Evolutionary conservation across 352 stramenopile genomes (phyloP).

Genomic region (Globisporangium polare): DNA sequence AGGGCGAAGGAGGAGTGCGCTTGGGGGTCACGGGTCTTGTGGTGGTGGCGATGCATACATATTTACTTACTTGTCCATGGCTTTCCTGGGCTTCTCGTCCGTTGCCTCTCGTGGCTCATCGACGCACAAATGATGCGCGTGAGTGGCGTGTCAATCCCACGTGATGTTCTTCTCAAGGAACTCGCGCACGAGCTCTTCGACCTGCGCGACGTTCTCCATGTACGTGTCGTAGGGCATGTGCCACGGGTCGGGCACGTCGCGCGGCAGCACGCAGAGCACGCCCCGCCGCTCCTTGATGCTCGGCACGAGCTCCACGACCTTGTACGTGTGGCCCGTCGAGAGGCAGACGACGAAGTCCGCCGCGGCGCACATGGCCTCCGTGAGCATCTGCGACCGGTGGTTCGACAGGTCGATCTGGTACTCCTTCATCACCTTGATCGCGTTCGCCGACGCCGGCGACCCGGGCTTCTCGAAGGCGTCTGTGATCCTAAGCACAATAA

Average conservation of each 20-base stretch:
- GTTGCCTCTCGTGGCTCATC: not conserved
- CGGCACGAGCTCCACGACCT: constrained; percentile 64
- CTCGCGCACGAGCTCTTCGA: constrained; percentile 70
- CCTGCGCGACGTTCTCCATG: constrained; percentile 73
- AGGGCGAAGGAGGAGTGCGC: too few species aligned
- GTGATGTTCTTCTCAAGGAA: constrained; percentile 66
- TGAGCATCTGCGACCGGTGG: constrained; percentile 67
- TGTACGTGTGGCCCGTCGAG: constrained; percentile 54
- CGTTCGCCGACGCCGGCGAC: constrained; percentile 56
- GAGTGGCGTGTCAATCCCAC: constrained; percentile 16
- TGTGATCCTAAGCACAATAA: constrained; percentile 41
- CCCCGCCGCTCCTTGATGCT: constrained; percentile 47
- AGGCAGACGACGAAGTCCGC: constrained; percentile 77
- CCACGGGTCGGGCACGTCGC: constrained; percentile 75
- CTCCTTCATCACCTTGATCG: constrained; percentile 65
- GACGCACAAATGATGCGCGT: not conserved
- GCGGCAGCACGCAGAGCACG: constrained; percentile 52
- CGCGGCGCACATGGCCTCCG: constrained; percentile 51
- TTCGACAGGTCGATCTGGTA: constrained; percentile 69
- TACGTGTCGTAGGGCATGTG: constrained; percentile 84
- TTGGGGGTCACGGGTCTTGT: too few species aligned
- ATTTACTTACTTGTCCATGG: constrained; percentile 1
- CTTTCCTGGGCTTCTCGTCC: not conserved
- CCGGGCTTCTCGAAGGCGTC: constrained; percentile 67
- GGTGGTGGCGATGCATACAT: not conserved